Base-by-base conservation (phyloP, 495 filamentous ascomycete genomes). In the Neurospora terricola region DNA sequence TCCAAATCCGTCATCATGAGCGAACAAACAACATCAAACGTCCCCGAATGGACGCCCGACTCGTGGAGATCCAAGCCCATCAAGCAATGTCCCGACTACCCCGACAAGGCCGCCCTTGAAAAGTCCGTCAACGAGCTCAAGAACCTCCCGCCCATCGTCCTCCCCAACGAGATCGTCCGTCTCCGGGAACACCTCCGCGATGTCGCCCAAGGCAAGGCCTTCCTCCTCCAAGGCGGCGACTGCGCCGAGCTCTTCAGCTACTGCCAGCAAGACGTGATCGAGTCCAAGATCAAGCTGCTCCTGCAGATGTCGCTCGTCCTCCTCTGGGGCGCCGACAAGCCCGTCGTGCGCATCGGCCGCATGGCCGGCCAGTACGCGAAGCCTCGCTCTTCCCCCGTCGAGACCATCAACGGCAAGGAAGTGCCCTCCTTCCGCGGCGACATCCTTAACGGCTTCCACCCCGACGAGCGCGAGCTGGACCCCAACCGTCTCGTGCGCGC, bases 301-400 rank as follows among this genome's bases (percentile, higher is more conserved):
- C 86, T 98, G 43, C 95, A 98, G 84, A 98, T 98, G 94, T 94
- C 92, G 77, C 82, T 98, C 74, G 92, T 98, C 18, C 86, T 98
- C 71, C 92, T 96, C 81, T 96, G 92, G 90, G 94, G 91, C 81
- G 83, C 84, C 72, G 93, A 97, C 82, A 97, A 96, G 82, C 93
- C 93, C 36, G 94, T 99, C 34, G 93, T 99, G 71, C 90, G 96
- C 75, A 96, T 99, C 76, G 96, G 92, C 21, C 89, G 96, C 69
- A 97, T 98, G 90, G 96, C 96, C 21, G 96, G 96, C 5, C 96
- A 99, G 83, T 99, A 95, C 73, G 96, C 96, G 23, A 99, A 99
- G 80, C 96, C 96, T 1, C 86, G 96, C 40, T 97, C 93, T 16
- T 96, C 90, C 70, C 92, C 95, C 4, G 96, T 90, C 70, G 96